Conservation (phyloP, 345 rosid species). For the Turnera subulata region DNA sequence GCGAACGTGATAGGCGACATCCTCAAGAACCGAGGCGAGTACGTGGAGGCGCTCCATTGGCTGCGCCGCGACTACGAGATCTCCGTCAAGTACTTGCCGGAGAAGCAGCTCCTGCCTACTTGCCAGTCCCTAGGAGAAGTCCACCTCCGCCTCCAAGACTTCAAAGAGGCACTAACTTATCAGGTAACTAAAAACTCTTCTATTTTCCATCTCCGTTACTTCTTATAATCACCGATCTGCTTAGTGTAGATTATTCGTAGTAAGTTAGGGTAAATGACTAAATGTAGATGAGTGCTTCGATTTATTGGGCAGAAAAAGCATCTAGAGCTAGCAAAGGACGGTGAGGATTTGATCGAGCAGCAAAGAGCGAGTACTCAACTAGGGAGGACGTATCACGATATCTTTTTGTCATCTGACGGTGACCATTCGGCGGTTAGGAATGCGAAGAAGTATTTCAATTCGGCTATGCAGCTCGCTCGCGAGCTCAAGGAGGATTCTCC, state of each 20-base stretch:
- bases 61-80: conserved; percentile 72
- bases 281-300: neutral
- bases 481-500: conserved; percentile 64
- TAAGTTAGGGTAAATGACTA: too few relatives aligned
- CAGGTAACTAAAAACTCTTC: too few relatives aligned
- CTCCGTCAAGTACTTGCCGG: conserved; percentile 55
- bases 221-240: too few relatives aligned
- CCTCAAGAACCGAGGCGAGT: conserved; percentile 80
- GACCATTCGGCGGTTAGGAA: conserved; percentile 63
- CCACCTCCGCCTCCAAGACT: conserved; percentile 60
- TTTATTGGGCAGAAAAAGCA: conserved; percentile 58
- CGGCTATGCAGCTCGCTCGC: conserved; percentile 72
- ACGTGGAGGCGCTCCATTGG: conserved; percentile 86
- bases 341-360: conserved; percentile 71
- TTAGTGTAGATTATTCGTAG: neutral
- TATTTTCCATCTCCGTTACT: too few relatives aligned
- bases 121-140: conserved; percentile 93
- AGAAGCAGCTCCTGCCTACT: conserved; percentile 70
- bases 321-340: conserved; percentile 77
- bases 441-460: conserved; percentile 79
- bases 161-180: conserved; percentile 63
- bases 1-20: conserved; percentile 80
- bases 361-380: conserved; percentile 91
- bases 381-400: conserved; percentile 85
- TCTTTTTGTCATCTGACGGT: conserved; percentile 52